Percentiles rank a stretch among this genome's conserved stretches.
These are phyloP conservation scores for Starmerella tilneyi DNA, from an alignment of 805 yeast species.

Conservation along the genomic window DNA sequence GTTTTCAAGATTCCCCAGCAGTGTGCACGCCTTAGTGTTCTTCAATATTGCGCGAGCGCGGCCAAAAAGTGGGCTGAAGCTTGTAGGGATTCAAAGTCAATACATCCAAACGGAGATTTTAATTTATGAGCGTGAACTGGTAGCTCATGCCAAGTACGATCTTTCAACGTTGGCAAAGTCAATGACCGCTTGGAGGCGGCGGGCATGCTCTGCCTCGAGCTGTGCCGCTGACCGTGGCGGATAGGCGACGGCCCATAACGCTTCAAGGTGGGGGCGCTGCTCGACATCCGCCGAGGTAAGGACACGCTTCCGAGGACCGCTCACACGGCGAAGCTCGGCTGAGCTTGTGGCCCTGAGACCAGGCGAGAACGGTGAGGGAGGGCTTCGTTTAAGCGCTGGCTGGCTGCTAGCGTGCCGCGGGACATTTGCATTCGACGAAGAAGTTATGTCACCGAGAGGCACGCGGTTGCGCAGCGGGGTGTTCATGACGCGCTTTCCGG, in stretches of 20 bases:
- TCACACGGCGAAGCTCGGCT: neutral
- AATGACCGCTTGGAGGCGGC: constrained; percentile 5
- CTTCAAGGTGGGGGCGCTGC: constrained; percentile 7
- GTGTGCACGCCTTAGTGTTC: neutral
- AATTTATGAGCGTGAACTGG: neutral
- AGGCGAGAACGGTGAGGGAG: constrained; percentile 14
- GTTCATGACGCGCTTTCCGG: neutral
- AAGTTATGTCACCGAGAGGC: constrained; percentile 13
- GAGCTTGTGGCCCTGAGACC: constrained; percentile 3
- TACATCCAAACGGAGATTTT: neutral
- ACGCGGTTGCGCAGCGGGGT: constrained; percentile 3
- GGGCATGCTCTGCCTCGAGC: neutral
- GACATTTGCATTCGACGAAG: constrained; percentile 1
- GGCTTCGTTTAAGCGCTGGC: constrained; percentile 9
- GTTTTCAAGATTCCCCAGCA: too few species aligned
- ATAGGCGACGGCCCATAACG: constrained; percentile 6
- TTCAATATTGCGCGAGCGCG: neutral
- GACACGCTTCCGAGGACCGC: constrained; percentile 4
- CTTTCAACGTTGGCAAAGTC: constrained; percentile 21
- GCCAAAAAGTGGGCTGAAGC: neutral
- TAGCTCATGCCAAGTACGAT: constrained; percentile 6
- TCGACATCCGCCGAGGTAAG: neutral
- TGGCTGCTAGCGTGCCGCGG: constrained; percentile 7
- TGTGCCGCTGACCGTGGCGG: neutral
- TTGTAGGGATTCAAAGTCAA: neutral